These are phyloP conservation scores for Colletotrichum sp. DNA, from an alignment of 2,329 filamentous ascomycete species.

Conservation along the genomic window DNA sequence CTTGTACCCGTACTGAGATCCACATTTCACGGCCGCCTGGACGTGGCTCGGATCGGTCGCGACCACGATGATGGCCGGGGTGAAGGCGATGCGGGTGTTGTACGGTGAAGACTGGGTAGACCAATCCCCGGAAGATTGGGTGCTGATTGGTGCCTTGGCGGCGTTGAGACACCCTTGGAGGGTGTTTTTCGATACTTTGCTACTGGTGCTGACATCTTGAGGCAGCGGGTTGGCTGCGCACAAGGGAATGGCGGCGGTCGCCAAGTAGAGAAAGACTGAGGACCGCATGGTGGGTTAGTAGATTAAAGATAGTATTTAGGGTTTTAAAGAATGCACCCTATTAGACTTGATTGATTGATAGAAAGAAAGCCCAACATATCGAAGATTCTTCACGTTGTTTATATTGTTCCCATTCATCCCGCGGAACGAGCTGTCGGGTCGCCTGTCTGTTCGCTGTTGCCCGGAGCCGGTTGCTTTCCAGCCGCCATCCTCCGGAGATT, in stretches of 20 bases:
- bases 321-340: neutral
- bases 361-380: neutral
- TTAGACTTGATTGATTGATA: neutral
- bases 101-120: constrained; percentile 28
- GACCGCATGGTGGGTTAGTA: neutral
- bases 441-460: neutral
- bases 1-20: constrained; percentile 43
- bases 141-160: constrained; percentile 24
- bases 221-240: neutral
- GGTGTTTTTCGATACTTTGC: neutral
- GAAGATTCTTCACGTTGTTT: neutral
- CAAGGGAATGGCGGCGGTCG: neutral
- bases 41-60: constrained; percentile 48
- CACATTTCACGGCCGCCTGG: constrained; percentile 51
- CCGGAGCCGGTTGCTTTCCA: neutral
- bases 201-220: neutral
- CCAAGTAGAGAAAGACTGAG: neutral
- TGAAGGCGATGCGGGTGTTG: constrained; percentile 38
- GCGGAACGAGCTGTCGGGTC: neutral
- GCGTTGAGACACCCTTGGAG: constrained; percentile 26
- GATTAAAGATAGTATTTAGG: neutral
- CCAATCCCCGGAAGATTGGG: constrained; percentile 21
- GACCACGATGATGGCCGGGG: constrained; percentile 48
- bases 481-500: neutral
- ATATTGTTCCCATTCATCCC: neutral